Conservation (phyloP, 352 stramenopile genomes). For the Phytopythium delawarense region DNA sequence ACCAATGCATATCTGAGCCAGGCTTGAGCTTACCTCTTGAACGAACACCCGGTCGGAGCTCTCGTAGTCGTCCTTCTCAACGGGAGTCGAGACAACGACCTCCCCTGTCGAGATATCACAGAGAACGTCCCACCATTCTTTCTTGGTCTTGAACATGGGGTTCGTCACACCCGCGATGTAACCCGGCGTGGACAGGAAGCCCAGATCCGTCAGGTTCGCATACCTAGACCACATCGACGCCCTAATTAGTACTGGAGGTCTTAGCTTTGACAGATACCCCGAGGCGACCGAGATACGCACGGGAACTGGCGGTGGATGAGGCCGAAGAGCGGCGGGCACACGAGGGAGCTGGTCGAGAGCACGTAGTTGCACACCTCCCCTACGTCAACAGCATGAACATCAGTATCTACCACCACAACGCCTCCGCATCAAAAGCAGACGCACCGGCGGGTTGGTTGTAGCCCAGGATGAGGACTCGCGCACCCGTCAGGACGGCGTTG, state of each 20-base stretch:
- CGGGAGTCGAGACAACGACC: constrained; percentile 47
- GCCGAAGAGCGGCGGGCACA: constrained; percentile 76
- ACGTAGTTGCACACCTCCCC: constrained; percentile 86
- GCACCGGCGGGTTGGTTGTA: constrained; percentile 76
- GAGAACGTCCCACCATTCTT: constrained; percentile 90
- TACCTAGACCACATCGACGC: constrained; percentile 34
- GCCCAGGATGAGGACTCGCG: constrained; percentile 73
- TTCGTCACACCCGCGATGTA: constrained; percentile 91
- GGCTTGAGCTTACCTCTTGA: constrained; percentile 37
- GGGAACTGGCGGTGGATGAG: constrained; percentile 79
- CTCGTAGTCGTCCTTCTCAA: constrained; percentile 79
- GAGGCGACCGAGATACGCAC: constrained; percentile 12
- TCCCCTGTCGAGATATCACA: constrained; percentile 85
- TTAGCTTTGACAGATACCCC: background rate
- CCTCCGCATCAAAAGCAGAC: background rate
- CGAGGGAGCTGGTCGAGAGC: constrained; percentile 75
- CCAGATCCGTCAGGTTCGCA: constrained; percentile 86
- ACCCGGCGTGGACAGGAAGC: constrained; percentile 75
- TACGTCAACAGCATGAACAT: constrained; percentile 1
- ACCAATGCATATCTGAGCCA: background rate
- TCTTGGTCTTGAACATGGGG: constrained; percentile 90
- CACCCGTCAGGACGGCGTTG: constrained; percentile 80
- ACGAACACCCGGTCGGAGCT: constrained; percentile 64
- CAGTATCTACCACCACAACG: background rate
- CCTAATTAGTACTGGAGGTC: background rate